Evolutionary conservation across 805 yeast genomes (phyloP), one percentile per base, ranked within the genome.

Genomic region (Ogataea methanolica): DNA sequence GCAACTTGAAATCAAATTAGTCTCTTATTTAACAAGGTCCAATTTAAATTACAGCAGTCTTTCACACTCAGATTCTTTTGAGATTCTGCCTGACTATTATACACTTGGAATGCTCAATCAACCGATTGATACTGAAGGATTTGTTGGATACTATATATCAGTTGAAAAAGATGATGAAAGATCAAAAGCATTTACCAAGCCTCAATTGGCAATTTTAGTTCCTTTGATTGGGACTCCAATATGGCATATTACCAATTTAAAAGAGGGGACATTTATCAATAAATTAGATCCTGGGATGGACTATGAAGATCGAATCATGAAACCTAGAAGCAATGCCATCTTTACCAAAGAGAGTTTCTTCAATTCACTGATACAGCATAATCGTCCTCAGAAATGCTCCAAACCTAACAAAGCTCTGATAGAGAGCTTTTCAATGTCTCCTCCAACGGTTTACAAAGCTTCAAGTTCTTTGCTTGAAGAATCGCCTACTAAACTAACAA

Each of bases 401-500:
- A 14, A 35, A 34, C 4, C 19, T 31, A 16, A 39, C 17, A 22
- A 35, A 35, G 2, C 41, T 14, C n/a, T 26, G 2, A n/a, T 39
- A n/a, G n/a, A n/a, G 2, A 34, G 23, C 11, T 48, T 45, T 42
- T 33, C 48, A 8, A 48, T 50, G 51, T 43, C 33, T 14, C 53
- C 56, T 6, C 29, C 45, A 15, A 12, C 5, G 4, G n/a, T 31
- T 14, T 19, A 31, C 5, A 16, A 26, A 29, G 15, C 36, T 14
- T 38, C 31, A 19, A 38, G 5, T 6, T n/a, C 41, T 9, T 16
- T 48, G 6, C 40, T 29, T 19, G 38, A 21, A 36, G 50, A 43
- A 12, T 44, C 49, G 6, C 51, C 56, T 6, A 35, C 57, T n/a
- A 47, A 38, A 16, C 48, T 57, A 19, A 40, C 49, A 19, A 42